Conservation (phyloP, 805 yeast species). For the Yamadazyma tumulicola region DNA sequence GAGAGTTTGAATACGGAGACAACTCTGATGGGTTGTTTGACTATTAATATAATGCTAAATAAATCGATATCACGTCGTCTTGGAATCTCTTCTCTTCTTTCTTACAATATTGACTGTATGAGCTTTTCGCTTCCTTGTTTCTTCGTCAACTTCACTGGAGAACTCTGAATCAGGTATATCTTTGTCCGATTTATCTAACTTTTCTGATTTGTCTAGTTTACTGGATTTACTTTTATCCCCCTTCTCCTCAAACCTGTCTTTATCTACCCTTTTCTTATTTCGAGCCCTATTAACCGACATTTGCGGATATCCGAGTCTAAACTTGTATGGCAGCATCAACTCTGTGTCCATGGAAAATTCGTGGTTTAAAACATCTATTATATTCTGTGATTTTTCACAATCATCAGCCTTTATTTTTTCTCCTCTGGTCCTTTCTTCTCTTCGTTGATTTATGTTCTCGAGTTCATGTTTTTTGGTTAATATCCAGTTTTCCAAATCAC, state of each 20-base stretch:
- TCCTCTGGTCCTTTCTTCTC: not conserved
- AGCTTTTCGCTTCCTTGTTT: not conserved
- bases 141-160: constrained; percentile 11
- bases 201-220: not conserved
- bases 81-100: constrained; percentile 12
- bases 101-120: not conserved
- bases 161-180: constrained; percentile 2
- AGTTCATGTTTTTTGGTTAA: constrained; percentile 45
- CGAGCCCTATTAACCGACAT: constrained; percentile 25
- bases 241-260: constrained; percentile 15
- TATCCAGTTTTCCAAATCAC: constrained; percentile 54
- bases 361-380: constrained; percentile 16
- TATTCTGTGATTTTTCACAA: not conserved
- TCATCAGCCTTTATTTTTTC: not conserved
- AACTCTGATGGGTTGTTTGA: constrained; percentile 49
- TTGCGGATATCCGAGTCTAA: constrained; percentile 36
- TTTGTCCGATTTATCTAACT: not conserved
- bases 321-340: constrained; percentile 23
- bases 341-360: constrained; percentile 30
- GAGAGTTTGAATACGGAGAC: constrained; percentile 53
- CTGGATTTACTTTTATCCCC: constrained; percentile 14
- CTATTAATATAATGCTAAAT: constrained; percentile 18
- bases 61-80: too few species aligned
- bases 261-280: too few species aligned
- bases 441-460: constrained; percentile 12